Percentiles rank a stretch among this genome's conserved stretches.
Conservation (phyloP, 495 filamentous ascomycete genomes). For the Penicillium herquei region DNA sequence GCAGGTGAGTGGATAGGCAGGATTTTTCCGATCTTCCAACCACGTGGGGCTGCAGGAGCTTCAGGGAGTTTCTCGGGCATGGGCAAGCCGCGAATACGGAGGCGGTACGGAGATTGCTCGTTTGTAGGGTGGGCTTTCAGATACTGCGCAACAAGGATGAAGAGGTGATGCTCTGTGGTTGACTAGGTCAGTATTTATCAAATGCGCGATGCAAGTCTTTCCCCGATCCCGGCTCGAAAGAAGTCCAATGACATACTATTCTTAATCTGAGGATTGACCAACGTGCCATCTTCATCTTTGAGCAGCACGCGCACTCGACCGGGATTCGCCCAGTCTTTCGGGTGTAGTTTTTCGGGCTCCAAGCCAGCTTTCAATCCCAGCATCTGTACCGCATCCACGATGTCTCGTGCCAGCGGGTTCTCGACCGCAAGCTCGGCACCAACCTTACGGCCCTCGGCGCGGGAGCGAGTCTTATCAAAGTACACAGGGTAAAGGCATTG, state of each 20-base stretch:
- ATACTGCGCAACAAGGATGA: conserved; percentile 70
- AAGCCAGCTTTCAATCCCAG: conserved; percentile 75
- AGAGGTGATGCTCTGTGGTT: conserved; percentile 76
- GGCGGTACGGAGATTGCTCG: conserved; percentile 61
- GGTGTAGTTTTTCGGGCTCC: conserved; percentile 89
- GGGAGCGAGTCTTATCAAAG: conserved; percentile 76
- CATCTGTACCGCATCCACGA: conserved; percentile 75
- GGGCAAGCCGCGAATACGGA: conserved; percentile 67
- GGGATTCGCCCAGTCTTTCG: conserved; percentile 96
- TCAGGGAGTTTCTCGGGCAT: conserved; percentile 63
- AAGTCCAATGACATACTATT: conserved; percentile 59
- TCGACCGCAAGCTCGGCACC: conserved; percentile 64
- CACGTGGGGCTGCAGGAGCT: conserved; percentile 74
- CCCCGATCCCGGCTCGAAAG: not conserved
- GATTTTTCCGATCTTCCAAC: conserved; percentile 86
- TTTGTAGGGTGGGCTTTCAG: conserved; percentile 74
- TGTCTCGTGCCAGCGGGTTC: conserved; percentile 86
- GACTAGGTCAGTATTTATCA: not conserved
- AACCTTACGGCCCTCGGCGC: conserved; percentile 78
- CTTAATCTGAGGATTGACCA: conserved; percentile 56
- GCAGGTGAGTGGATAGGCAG: conserved; percentile 85
- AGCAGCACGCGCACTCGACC: conserved; percentile 80
- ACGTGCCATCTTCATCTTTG: conserved; percentile 53
- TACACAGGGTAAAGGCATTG: conserved; percentile 94
- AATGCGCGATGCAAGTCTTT: not conserved